Evolutionary conservation across 371 early-diverging fungal species (phyloP).

Genomic region (Apophysomyces trapeziformis): DNA sequence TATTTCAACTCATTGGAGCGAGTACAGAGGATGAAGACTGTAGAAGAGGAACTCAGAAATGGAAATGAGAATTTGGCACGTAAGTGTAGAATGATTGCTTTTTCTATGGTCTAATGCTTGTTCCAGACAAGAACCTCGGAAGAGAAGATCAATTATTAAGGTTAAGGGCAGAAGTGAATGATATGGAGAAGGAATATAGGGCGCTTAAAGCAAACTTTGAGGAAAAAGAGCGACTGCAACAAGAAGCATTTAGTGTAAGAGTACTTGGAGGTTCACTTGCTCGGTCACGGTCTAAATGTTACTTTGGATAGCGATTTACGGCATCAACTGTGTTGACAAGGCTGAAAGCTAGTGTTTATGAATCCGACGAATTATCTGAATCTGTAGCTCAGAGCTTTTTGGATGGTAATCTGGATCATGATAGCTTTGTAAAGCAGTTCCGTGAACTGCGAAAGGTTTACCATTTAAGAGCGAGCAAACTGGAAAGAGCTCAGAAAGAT

Average conservation of each 20-base stretch:
- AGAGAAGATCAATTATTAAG: constrained; percentile 49
- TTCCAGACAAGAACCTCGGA: constrained; percentile 53
- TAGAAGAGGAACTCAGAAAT: constrained; percentile 57
- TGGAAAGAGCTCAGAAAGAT: constrained; percentile 57
- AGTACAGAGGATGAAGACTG: constrained; percentile 54
- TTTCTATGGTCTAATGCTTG: not conserved
- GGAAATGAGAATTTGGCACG: constrained; percentile 63
- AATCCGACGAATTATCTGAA: constrained; percentile 67
- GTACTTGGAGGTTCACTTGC: not conserved
- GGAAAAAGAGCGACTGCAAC: constrained; percentile 55
- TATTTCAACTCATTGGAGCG: constrained; percentile 59
- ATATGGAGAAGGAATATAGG: constrained; percentile 43
- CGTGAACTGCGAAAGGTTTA: constrained; percentile 66
- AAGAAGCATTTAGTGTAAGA: constrained; percentile 62
- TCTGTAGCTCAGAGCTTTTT: constrained; percentile 63
- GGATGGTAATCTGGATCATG: constrained; percentile 64
- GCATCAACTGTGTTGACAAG: constrained; percentile 59
- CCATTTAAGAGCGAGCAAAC: constrained; percentile 64
- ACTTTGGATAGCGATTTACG: constrained; percentile 53
- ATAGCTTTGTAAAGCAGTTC: constrained; percentile 62
- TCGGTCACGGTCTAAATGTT: not conserved
- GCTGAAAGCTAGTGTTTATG: constrained; percentile 59
- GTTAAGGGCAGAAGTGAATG: constrained; percentile 43
- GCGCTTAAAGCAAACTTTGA: constrained; percentile 45
- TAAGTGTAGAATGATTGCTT: constrained; percentile 32